phyloP scores from a whole-genome alignment of 208 protist species.

The Phytomonas serpens region DNA sequence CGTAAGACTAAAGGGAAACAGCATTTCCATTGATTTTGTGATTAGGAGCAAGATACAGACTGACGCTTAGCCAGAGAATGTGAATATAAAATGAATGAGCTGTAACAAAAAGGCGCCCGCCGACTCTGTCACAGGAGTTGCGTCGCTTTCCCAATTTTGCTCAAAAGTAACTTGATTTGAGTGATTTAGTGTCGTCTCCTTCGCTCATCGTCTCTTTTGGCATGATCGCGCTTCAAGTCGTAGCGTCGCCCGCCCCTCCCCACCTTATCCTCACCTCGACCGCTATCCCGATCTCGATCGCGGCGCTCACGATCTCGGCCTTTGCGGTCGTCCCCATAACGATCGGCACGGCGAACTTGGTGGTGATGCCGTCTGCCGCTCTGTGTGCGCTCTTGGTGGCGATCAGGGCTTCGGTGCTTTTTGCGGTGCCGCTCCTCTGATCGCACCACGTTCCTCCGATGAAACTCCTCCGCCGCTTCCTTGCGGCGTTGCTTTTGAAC shows the following conservation, averaged over 20 bases:
- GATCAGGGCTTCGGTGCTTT: not conserved
- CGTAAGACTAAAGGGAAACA: not conserved
- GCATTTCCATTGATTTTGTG: not conserved
- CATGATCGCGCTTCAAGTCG: conserved; percentile 1
- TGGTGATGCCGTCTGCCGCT: not conserved
- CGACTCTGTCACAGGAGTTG: not conserved
- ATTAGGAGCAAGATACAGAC: not conserved
- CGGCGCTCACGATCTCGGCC: not conserved
- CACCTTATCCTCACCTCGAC: not conserved
- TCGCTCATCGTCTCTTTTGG: conserved; percentile 3
- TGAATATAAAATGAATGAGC: not conserved
- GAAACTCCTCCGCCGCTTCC: conserved; percentile 14
- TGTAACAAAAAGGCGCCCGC: not conserved
- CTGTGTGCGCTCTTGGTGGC: not conserved
- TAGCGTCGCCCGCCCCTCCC: conserved; percentile 1
- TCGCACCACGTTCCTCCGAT: conserved; percentile 6
- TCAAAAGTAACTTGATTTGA: not conserved
- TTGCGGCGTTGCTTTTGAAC: conserved; percentile 11
- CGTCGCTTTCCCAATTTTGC: not conserved
- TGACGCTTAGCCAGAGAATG: not conserved
- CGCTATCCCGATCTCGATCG: conserved; percentile 1
- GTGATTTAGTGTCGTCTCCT: conserved; percentile 4
- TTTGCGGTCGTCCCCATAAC: conserved; percentile 7
- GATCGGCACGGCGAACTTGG: not conserved
- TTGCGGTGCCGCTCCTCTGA: not conserved